Percentiles rank a stretch among this genome's conserved stretches.
Conservation (phyloP, 2,329 filamentous ascomycete species). For the Hypocreales sp. region DNA sequence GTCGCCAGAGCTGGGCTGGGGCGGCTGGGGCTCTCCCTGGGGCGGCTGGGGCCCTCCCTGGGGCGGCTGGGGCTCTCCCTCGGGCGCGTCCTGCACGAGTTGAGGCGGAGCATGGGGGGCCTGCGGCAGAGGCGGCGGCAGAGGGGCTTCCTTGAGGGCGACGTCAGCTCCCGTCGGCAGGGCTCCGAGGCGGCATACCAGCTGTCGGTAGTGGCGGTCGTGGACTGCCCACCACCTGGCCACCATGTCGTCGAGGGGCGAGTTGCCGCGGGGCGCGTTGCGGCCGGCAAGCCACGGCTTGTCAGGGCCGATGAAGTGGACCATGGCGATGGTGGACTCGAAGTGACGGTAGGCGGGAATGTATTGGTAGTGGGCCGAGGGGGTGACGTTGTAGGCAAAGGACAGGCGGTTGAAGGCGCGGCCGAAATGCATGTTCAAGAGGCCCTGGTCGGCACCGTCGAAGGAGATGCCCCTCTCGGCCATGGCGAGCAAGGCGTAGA, state of each 20-base stretch:
- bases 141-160: no score
- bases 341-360: slow-evolving; percentile 89
- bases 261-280: slow-evolving; percentile 33
- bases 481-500: slow-evolving; percentile 69
- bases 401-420: slow-evolving; percentile 72
- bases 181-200: no score
- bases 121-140: no score
- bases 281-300: slow-evolving; percentile 76
- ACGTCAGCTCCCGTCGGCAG: no score
- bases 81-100: no score
- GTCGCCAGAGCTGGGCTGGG: no score
- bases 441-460: slow-evolving; percentile 89
- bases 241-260: slow-evolving; percentile 69
- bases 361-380: slow-evolving; percentile 94
- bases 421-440: slow-evolving; percentile 89
- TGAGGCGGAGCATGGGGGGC: no score
- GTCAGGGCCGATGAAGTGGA: slow-evolving; percentile 84
- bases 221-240: slow-evolving; percentile 91
- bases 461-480: slow-evolving; percentile 83
- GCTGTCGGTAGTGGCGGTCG: slow-evolving; percentile 61
- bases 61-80: no score
- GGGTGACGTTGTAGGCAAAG: slow-evolving; percentile 95
- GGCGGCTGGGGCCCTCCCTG: no score
- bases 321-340: slow-evolving; percentile 73
- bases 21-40: no score